Percentiles rank a stretch among this genome's conserved stretches.
phyloP scores from a whole-genome alignment of 331 rosid species.

The Stylosanthes scabra region DNA sequence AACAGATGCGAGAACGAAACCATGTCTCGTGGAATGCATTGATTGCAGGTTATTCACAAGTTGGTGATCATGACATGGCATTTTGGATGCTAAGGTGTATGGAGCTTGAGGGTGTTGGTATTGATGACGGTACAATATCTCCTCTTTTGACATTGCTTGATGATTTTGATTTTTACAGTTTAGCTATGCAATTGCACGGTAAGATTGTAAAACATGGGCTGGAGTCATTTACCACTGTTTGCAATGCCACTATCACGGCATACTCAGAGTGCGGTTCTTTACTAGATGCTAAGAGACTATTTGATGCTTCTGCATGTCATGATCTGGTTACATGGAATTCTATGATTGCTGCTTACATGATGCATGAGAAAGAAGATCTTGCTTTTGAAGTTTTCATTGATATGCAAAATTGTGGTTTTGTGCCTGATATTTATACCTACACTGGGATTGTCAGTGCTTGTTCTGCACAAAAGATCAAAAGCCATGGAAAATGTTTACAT shows the following conservation, averaged over 20 bases:
- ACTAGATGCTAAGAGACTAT: conserved; percentile 68
- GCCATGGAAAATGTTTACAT: conserved; percentile 63
- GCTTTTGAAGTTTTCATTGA: conserved; percentile 60
- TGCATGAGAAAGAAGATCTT: conserved; percentile 56
- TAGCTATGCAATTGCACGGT: conserved; percentile 68
- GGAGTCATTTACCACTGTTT: conserved; percentile 49
- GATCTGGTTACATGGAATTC: conserved; percentile 93
- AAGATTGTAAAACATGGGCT: conserved; percentile 72
- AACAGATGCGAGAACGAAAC: conserved; percentile 54
- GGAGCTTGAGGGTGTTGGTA: conserved; percentile 61
- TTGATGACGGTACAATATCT: conserved; percentile 78
- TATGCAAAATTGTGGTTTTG: conserved; percentile 71
- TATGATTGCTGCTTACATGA: conserved; percentile 72
- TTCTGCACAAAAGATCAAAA: conserved; percentile 47
- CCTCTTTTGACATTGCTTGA: conserved; percentile 82
- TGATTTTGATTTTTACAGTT: conserved; percentile 46
- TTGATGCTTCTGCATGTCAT: background rate
- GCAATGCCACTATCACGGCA: conserved; percentile 72
- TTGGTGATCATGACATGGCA: conserved; percentile 17
- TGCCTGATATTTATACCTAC: conserved; percentile 78
- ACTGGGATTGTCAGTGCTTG: conserved; percentile 70
- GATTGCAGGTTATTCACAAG: conserved; percentile 61
- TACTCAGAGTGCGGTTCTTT: conserved; percentile 74
- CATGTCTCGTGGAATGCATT: conserved; percentile 79
- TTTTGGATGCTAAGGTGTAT: conserved; percentile 57